Evolutionary conservation across 768 basidiomycete species (phyloP).

Genomic region (Boletus sp.): DNA sequence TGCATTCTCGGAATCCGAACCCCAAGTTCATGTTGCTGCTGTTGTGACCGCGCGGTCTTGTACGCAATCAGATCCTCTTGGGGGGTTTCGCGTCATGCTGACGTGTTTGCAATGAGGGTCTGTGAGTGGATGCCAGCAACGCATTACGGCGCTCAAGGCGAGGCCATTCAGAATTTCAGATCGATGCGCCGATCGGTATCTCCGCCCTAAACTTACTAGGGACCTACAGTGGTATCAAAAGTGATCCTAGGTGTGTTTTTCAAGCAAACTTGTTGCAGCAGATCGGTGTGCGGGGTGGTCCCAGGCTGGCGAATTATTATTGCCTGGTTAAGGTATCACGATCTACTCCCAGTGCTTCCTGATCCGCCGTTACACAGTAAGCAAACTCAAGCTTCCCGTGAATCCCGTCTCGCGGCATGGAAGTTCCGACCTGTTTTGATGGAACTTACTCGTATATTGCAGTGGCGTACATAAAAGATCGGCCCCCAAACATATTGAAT

Average conservation of each 20-base stretch:
- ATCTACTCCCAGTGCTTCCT: constrained; percentile 22
- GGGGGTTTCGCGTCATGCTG: constrained; percentile 22
- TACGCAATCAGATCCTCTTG: constrained; percentile 28
- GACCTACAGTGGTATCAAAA: constrained; percentile 10
- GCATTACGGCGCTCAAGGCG: constrained; percentile 27
- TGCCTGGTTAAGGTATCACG: constrained; percentile 15
- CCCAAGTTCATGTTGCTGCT: constrained; percentile 11
- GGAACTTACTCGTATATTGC: constrained; percentile 8
- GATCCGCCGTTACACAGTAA: constrained; percentile 18
- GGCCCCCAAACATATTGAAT: constrained; percentile 12
- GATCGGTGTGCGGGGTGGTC: constrained; percentile 1
- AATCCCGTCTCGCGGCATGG: constrained; percentile 17
- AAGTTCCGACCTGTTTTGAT: constrained; percentile 12
- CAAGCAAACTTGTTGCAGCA: constrained; percentile 3
- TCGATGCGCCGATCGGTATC: constrained; percentile 15
- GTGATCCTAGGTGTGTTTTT: not conserved
- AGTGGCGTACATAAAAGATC: constrained; percentile 21
- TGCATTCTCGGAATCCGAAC: constrained; percentile 25
- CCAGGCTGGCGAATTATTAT: constrained; percentile 1
- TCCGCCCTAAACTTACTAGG: constrained; percentile 18
- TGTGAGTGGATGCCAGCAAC: constrained; percentile 26
- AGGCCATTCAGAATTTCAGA: not conserved
- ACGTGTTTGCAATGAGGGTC: constrained; percentile 31
- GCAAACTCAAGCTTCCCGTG: constrained; percentile 1
- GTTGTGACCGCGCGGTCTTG: constrained; percentile 16